Evolutionary conservation across 208 protist genomes (phyloP), one percentile per base, ranked within the genome.

Genomic region (Trypanosoma theileri): DNA sequence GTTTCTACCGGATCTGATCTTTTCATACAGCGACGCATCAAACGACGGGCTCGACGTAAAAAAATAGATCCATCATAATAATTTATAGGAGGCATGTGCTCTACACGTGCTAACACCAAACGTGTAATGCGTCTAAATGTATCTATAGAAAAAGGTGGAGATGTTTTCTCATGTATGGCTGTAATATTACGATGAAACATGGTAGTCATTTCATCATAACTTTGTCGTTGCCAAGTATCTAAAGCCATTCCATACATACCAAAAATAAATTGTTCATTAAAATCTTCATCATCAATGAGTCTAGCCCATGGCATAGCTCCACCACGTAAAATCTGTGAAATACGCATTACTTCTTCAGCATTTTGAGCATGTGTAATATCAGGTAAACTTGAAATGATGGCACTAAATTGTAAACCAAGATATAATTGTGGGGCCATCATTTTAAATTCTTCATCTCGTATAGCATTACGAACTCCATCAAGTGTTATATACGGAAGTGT

Each of bases 181-280:
- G 83, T 84, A 9, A 90, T 79, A 50, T 81, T 79, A 26, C 61
- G 59, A 66, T 91, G 80, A 66, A 89, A 94, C 62, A 84, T 79
- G 53, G 79, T 86, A 4, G 82, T 93, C 73, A 96, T 82, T 75
- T 96, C 86, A 48, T 91, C 81, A 63, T 91, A 93, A 73, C 81
- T 93, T 45, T 55, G 26, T 56, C 88, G 86, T 75, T 96, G 91
- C 89, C 91, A 96, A 54, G 74, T 86, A 75, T 96, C 91, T 11
- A 96, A 80, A 3, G 91, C 84, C 85, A 90, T 91, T 68, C 88
- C 86, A 74, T 96, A 96, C 91, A 96, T 96, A 58, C 84, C 84
- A 66, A 89, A 85, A 45, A 96, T 74, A 69, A 93, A 93, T 66
- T 93, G 77, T 58, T 93, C 88, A 64, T 89, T 94, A 71, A 92